phyloP scores from a whole-genome alignment of 441 rosid species.

The Erodium trifolium region DNA sequence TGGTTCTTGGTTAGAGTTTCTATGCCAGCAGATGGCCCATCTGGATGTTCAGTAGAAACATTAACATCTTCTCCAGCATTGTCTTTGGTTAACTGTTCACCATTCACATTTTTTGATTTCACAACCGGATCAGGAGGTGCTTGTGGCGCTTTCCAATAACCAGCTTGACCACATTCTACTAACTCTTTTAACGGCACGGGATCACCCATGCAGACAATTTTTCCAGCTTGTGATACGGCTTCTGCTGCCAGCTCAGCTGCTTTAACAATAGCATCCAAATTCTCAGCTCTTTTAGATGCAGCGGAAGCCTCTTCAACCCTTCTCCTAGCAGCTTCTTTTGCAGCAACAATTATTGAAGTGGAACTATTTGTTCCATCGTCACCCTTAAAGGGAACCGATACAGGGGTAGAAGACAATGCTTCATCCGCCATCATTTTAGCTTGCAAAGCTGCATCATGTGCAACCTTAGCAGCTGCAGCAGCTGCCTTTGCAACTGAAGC shows the following conservation, averaged over 20 bases:
- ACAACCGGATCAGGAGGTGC: constrained; percentile 32
- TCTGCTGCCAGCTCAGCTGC: constrained; percentile 97
- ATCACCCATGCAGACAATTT: constrained; percentile 80
- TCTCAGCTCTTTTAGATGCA: constrained; percentile 88
- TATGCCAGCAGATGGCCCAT: constrained; percentile 28
- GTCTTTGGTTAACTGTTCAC: constrained; percentile 21
- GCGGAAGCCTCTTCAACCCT: constrained; percentile 91
- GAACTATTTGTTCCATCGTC: constrained; percentile 45
- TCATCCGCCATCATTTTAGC: constrained; percentile 93
- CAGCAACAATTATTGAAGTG: constrained; percentile 60
- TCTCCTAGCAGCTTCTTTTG: constrained; percentile 84
- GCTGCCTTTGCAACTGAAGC: constrained; percentile 98
- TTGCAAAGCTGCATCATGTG: constrained; percentile 89
- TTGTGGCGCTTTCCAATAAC: constrained; percentile 58
- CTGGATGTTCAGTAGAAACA: constrained; percentile 23
- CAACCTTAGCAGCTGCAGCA: constrained; percentile 90
- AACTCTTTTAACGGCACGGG: constrained; percentile 54
- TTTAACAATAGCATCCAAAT: constrained; percentile 81
- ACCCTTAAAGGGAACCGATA: constrained; percentile 47
- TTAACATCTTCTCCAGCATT: constrained; percentile 19
- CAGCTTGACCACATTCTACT: constrained; percentile 60
- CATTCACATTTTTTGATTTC: constrained; percentile 23
- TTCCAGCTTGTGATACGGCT: constrained; percentile 95
- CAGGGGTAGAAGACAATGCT: constrained; percentile 51
- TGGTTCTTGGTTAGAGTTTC: constrained; percentile 27